phyloP scores from a whole-genome alignment of 2,329 filamentous ascomycete genomes.

The Daldinia eschscholtzii region DNA sequence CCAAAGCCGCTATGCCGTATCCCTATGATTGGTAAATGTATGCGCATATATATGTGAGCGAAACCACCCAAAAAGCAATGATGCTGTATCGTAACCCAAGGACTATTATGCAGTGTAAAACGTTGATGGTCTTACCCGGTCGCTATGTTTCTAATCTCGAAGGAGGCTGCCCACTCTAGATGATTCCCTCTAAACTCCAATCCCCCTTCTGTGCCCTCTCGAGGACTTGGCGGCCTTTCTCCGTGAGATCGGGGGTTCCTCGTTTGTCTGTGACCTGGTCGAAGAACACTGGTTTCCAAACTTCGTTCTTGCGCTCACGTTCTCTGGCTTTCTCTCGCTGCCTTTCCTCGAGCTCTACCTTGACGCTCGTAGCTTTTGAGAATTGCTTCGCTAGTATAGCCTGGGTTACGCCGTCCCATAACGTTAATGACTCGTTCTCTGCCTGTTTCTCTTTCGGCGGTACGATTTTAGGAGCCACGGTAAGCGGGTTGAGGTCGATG shows the following conservation, averaged over 20 bases:
- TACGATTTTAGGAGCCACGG: conserved; percentile 80
- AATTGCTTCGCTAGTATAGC: conserved; percentile 89
- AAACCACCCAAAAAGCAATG: conserved; percentile 36
- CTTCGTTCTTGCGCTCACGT: conserved; percentile 75
- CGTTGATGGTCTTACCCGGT: conserved; percentile 5
- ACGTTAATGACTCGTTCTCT: conserved; percentile 87
- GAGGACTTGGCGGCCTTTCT: conserved; percentile 65
- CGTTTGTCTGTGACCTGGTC: conserved; percentile 68
- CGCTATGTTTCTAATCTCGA: conserved; percentile 20
- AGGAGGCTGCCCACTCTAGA: conserved; percentile 47
- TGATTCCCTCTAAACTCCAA: conserved; percentile 63
- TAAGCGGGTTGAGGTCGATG: conserved; percentile 88
- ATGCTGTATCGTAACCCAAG: conserved; percentile 36
- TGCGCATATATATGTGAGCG: conserved; percentile 40
- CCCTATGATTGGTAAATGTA: conserved; percentile 39
- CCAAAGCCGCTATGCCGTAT: conserved; percentile 44
- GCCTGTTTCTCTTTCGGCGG: conserved; percentile 84
- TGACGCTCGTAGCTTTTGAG: conserved; percentile 83
- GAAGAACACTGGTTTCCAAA: conserved; percentile 93
- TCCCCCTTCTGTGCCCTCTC: conserved; percentile 66
- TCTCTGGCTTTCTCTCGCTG: conserved; percentile 88
- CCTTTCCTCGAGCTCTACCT: conserved; percentile 90
- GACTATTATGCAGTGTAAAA: conserved; percentile 25
- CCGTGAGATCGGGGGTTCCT: conserved; percentile 67
- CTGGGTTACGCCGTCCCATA: conserved; percentile 89